Percentiles rank a stretch among this genome's conserved stretches.
Conservation (phyloP, 768 basidiomycete species). For the Omphalotus guepiniiformis region DNA sequence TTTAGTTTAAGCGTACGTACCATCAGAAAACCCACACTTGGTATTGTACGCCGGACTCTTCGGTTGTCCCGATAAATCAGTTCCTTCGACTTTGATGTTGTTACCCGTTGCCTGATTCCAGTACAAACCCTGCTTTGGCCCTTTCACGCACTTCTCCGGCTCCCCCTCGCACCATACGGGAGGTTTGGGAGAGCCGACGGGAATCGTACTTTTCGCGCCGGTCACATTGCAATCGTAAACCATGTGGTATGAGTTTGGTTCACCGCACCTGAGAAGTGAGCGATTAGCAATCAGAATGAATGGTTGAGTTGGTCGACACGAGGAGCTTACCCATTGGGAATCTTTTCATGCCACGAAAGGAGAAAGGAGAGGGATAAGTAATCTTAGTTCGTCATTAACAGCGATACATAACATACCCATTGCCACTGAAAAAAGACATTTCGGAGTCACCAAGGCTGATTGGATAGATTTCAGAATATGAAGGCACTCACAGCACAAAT, state of each 20-base stretch:
- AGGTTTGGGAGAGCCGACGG: slow-evolving; percentile 38
- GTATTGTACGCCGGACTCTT: slow-evolving; percentile 48
- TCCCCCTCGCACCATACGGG: slow-evolving; percentile 52
- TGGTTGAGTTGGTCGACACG: no score
- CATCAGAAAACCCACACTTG: slow-evolving; percentile 44
- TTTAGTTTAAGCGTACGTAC: slow-evolving; percentile 21
- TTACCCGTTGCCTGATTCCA: slow-evolving; percentile 49
- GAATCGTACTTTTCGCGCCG: slow-evolving; percentile 32
- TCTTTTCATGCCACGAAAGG: slow-evolving; percentile 13
- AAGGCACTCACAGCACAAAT: slow-evolving; percentile 19
- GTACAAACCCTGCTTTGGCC: slow-evolving; percentile 53
- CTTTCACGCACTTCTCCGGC: slow-evolving; percentile 35
- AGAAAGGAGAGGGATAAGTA: neutral
- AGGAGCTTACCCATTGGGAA: slow-evolving; percentile 39
- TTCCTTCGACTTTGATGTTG: slow-evolving; percentile 41
- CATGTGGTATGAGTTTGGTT: slow-evolving; percentile 49
- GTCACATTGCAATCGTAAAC: slow-evolving; percentile 48
- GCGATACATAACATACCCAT: slow-evolving; percentile 35
- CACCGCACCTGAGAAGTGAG: slow-evolving; percentile 36
- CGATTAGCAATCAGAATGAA: neutral
- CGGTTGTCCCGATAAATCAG: slow-evolving; percentile 31
- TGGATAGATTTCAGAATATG: no score
- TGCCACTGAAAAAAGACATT: slow-evolving; percentile 36
- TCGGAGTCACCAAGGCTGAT: neutral
- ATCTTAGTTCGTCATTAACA: neutral